phyloP scores from a whole-genome alignment of 805 yeast genomes.

The Peterozyma toletana region DNA sequence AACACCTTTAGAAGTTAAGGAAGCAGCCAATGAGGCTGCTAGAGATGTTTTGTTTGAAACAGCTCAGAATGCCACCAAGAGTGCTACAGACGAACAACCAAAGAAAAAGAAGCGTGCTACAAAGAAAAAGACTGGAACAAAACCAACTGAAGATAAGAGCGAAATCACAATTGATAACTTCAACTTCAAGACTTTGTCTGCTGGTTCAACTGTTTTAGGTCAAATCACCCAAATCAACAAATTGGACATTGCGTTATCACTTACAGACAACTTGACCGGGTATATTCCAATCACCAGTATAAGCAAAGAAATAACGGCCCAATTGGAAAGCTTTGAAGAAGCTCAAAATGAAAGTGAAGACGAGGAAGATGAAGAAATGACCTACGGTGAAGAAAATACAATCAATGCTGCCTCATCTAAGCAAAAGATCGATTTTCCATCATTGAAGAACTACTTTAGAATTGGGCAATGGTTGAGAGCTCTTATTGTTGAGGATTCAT shows the following conservation, averaged over 20 bases:
- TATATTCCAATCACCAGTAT: conserved; percentile 69
- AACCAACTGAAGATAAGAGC: conserved; percentile 21
- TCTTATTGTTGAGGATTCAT: conserved; percentile 49
- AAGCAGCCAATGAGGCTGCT: conserved; percentile 88
- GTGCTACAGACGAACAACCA: conserved; percentile 18
- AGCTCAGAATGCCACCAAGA: conserved; percentile 3
- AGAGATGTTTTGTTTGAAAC: conserved; percentile 72
- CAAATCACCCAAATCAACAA: conserved; percentile 57
- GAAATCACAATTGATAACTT: conserved; percentile 56
- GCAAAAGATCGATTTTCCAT: conserved; percentile 42
- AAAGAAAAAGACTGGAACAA: conserved; percentile 20
- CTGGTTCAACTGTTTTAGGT: conserved; percentile 75
- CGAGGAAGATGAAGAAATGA: conserved; percentile 25
- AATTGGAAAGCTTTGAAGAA: conserved; percentile 52
- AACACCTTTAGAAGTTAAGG: conserved; percentile 85
- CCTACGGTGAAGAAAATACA: conserved; percentile 20
- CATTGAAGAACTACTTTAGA: conserved; percentile 43
- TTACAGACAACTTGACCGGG: conserved; percentile 80
- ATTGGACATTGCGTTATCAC: conserved; percentile 58
- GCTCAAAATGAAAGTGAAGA: conserved; percentile 34
- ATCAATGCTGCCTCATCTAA: conserved; percentile 14
- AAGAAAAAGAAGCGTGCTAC: conserved; percentile 30
- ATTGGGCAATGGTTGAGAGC: conserved; percentile 88
- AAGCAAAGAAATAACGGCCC: conserved; percentile 52
- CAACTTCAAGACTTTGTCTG: conserved; percentile 51